Evolutionary conservation across 352 stramenopile species (phyloP).

Genomic region (Phytophthora agathidicida): DNA sequence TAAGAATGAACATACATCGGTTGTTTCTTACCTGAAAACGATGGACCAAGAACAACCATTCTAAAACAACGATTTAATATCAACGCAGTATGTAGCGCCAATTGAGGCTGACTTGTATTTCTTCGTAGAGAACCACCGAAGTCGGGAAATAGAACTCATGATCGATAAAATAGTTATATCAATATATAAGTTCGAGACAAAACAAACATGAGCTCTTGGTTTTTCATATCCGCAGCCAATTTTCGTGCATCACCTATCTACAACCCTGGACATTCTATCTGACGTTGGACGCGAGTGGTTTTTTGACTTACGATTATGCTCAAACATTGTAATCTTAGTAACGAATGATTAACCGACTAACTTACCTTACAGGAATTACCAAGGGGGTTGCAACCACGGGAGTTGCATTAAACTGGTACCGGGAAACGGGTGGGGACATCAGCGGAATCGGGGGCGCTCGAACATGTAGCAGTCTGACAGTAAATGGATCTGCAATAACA

Average conservation of each 20-base stretch:
- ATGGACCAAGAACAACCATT: conserved; percentile 6
- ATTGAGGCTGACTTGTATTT: background rate
- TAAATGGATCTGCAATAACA: background rate
- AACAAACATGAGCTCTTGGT: conserved; percentile 2
- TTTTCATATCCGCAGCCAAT: conserved; percentile 6
- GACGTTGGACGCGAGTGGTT: background rate
- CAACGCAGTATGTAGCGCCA: background rate
- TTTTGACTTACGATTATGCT: conserved; percentile 5
- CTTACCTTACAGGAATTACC: too few species aligned
- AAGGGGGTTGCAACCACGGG: background rate
- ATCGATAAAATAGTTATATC: background rate
- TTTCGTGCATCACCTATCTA: conserved; percentile 4
- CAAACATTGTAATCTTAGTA: conserved; percentile 1
- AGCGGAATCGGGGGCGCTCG: background rate
- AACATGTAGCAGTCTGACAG: background rate
- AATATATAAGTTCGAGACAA: conserved; percentile 10
- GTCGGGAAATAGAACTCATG: conserved; percentile 11
- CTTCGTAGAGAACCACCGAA: conserved; percentile 1
- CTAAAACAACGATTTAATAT: conserved; percentile 4
- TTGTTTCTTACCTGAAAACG: conserved; percentile 10
- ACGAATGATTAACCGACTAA: conserved; percentile 5
- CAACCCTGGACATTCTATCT: conserved; percentile 14
- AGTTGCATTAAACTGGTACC: background rate
- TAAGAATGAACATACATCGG: conserved; percentile 5
- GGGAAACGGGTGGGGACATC: background rate